phyloP scores from a whole-genome alignment of 345 rosid genomes.

The Firmiana major region DNA sequence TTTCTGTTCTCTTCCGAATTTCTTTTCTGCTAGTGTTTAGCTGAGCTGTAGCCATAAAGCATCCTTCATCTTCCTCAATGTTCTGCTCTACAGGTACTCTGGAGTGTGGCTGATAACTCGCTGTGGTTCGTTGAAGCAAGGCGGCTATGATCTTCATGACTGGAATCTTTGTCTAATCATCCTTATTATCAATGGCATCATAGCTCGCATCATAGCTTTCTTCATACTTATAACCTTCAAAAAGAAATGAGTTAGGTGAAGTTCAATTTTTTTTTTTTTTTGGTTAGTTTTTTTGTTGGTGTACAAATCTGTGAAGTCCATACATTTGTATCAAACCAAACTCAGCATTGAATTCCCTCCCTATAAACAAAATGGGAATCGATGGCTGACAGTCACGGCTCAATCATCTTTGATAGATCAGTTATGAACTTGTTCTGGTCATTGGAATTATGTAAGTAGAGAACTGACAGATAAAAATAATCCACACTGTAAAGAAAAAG shows the following conservation, averaged over 20 bases:
- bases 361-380: neutral
- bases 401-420: neutral
- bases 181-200: constrained; percentile 41
- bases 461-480: no score
- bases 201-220: constrained; percentile 45
- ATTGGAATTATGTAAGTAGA: no score
- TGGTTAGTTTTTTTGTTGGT: neutral
- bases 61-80: neutral
- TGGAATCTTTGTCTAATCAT: constrained; percentile 47
- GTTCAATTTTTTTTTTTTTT: neutral
- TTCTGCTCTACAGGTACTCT: constrained; percentile 36
- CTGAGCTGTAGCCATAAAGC: neutral
- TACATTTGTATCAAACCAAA: neutral
- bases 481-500: no score
- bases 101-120: constrained; percentile 71
- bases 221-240: constrained; percentile 37
- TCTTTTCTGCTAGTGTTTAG: no score
- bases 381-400: neutral
- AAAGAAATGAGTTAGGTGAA: constrained; percentile 33
- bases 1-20: neutral
- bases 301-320: constrained; percentile 3
- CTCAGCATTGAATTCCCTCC: neutral
- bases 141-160: constrained; percentile 51
- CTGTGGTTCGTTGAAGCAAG: constrained; percentile 45
- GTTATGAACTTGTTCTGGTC: no score